Base-by-base conservation (phyloP, 306 rosid genomes). In the Herpetospermum pedunculosum region DNA sequence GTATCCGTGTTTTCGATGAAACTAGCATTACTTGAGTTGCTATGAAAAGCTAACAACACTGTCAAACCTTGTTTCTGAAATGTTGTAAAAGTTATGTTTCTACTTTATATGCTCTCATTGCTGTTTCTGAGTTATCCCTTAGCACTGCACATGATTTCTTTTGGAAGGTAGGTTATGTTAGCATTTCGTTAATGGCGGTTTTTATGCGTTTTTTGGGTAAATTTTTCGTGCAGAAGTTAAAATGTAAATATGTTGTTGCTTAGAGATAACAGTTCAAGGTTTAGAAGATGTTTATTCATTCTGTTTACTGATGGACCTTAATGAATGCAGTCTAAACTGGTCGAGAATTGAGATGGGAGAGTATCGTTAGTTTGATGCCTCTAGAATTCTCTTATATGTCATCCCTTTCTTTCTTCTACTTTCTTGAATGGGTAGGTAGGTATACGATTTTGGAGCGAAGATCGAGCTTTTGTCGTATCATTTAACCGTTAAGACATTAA, bases 21-120 rank as follows among this genome's bases (percentile, higher is more conserved):
- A 68, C n/a, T 14, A 69, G 44, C 55, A 26, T 8, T 43, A 44
- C 25, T 15, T 25, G 26, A 3, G 25, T 40, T 23, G 55, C 23
- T 23, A 43, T 26, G 30, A 12, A 67, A 67, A 67, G 34, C 52
- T 40, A 3, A 67, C 52, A 3, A 67, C 52, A 67, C 21, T 13
- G 35, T 67, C 72, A 67, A 67, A 21, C 72, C 52, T 67, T 67
- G 49, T 67, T 23, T 67, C 72, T 67, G 49, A 35, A 64, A 38
- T 37, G 72, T 23, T 67, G 53, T 48, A n/a, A 64, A n/a, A 21
- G 5, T 34, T 64, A 16, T 21, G 15, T 19, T 64, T 37, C 47
- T 37, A n/a, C n/a, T n/a, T n/a, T n/a, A n/a, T n/a, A 37, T 37
- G 9, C 29, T 40, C 34, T 40, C 72, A 40, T 21, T 67, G 72